Conservation (phyloP, 2,329 filamentous ascomycete genomes). For the Thermothelomyces thermophilus region DNA sequence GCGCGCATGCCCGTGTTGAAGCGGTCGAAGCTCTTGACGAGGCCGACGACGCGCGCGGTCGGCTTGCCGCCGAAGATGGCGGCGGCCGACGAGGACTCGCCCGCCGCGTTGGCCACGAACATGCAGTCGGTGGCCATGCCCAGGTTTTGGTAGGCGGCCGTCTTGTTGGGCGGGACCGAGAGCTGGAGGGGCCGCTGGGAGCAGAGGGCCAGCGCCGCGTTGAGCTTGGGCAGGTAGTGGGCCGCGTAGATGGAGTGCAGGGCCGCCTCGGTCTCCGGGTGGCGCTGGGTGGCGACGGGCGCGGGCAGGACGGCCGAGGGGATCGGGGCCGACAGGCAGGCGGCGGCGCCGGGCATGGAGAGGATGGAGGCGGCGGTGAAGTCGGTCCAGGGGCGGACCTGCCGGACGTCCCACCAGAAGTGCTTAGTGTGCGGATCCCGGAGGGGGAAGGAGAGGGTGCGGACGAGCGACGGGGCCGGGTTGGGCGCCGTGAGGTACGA, state of each 20-base stretch:
- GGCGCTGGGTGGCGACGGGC: conserved; percentile 51
- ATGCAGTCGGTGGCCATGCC: conserved; percentile 33
- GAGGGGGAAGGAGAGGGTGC: conserved; percentile 64
- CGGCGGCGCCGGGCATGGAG: conserved; percentile 63
- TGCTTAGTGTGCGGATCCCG: conserved; percentile 66
- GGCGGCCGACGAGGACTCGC: conserved; percentile 50
- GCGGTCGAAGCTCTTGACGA: conserved; percentile 87
- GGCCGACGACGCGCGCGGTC: conserved; percentile 46
- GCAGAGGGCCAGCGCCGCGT: conserved; percentile 71
- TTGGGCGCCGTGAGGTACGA: conserved; percentile 73
- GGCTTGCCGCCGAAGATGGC: conserved; percentile 43
- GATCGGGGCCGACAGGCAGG: conserved; percentile 65
- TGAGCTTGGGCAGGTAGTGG: conserved; percentile 81
- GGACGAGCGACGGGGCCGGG: conserved; percentile 74
- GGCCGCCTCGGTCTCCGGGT: conserved; percentile 71
- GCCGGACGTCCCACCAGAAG: conserved; percentile 95
- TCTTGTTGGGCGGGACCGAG: conserved; percentile 36
- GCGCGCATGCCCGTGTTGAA: conserved; percentile 95
- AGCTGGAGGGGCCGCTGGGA: conserved; percentile 58
- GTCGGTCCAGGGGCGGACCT: conserved; percentile 73
- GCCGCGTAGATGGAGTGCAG: conserved; percentile 69
- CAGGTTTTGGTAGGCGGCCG: conserved; percentile 35
- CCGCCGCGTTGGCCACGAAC: conserved; percentile 58
- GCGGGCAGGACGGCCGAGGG: conserved; percentile 54
- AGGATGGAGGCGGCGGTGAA: conserved; percentile 71